A percentile compares a stretch with the other conserved stretches of the same genome.
Evolutionary conservation across 2,329 filamentous ascomycete species (phyloP).

Genomic region (Nakataea oryzae): DNA sequence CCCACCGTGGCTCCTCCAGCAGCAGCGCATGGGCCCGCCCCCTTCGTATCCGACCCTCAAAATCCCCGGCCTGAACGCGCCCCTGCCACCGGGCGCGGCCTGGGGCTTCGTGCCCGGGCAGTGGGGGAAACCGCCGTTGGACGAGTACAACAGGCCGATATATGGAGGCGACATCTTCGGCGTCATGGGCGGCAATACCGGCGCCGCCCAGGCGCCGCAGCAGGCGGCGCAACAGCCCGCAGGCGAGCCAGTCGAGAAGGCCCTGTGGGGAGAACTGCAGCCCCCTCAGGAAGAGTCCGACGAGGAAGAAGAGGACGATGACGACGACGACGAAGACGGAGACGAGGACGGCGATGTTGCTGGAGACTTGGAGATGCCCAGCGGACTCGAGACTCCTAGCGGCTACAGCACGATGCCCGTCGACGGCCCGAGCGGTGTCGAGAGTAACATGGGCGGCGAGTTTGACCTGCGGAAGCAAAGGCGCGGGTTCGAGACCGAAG

Average conservation of each 20-base stretch:
- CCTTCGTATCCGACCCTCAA: constrained; percentile 93
- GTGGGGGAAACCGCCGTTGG: constrained; percentile 90
- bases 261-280: constrained; percentile 86
- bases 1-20: constrained; percentile 94
- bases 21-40: constrained; percentile 86
- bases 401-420: constrained; percentile 76
- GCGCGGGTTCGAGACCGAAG: constrained; percentile 80
- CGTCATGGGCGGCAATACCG: constrained; percentile 37
- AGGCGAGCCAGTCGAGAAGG: constrained; percentile 76
- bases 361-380: constrained; percentile 61
- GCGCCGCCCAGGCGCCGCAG: constrained; percentile 14
- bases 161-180: constrained; percentile 96
- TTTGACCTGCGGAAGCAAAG: constrained; percentile 85
- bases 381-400: constrained; percentile 69
- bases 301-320: constrained; percentile 49
- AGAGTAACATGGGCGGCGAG: constrained; percentile 71
- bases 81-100: constrained; percentile 74
- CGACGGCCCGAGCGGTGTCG: constrained; percentile 51
- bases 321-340: constrained; percentile 48
- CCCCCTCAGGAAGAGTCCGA: constrained; percentile 65
- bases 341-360: constrained; percentile 61
- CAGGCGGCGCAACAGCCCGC: constrained; percentile 23
- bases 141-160: constrained; percentile 83
- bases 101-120: constrained; percentile 96
- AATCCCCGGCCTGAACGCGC: constrained; percentile 88